Evolutionary conservation across 257 asterid species (phyloP).

Genomic region (Anisodus acutangulus): DNA sequence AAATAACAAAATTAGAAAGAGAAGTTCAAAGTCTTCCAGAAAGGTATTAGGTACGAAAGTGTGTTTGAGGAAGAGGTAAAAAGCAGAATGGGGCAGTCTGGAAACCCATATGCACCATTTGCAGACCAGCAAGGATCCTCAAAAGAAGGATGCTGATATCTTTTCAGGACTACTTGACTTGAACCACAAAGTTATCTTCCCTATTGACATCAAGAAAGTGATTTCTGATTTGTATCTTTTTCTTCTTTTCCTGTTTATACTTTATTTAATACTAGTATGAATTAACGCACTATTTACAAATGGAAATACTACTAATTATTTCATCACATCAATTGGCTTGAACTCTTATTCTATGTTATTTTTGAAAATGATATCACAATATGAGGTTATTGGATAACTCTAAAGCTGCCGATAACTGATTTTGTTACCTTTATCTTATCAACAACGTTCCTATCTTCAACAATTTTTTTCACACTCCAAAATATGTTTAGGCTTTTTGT

Average conservation of each 20-base stretch:
- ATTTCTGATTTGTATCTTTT: neutral
- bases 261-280: neutral
- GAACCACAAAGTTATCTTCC: slow-evolving; percentile 34
- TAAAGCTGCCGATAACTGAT: neutral
- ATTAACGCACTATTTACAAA: neutral
- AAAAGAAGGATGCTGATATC: neutral
- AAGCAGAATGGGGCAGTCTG: slow-evolving; percentile 36
- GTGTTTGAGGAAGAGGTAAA: neutral
- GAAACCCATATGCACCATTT: slow-evolving; percentile 25
- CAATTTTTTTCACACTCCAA: too few relatives aligned
- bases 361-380: neutral
- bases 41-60: neutral
- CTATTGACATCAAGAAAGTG: neutral
- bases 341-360: neutral
- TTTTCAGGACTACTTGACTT: slow-evolving; percentile 37
- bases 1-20: neutral
- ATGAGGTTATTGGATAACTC: neutral
- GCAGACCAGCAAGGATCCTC: slow-evolving; percentile 33
- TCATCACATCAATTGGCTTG: neutral
- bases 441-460: too few relatives aligned
- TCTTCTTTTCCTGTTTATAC: neutral
- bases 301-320: neutral
- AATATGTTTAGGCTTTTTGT: too few relatives aligned
- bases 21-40: neutral
- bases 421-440: neutral